Evolutionary conservation across 805 yeast species (phyloP), one percentile per base, ranked within the genome.

Genomic region (Candida silvatica): DNA sequence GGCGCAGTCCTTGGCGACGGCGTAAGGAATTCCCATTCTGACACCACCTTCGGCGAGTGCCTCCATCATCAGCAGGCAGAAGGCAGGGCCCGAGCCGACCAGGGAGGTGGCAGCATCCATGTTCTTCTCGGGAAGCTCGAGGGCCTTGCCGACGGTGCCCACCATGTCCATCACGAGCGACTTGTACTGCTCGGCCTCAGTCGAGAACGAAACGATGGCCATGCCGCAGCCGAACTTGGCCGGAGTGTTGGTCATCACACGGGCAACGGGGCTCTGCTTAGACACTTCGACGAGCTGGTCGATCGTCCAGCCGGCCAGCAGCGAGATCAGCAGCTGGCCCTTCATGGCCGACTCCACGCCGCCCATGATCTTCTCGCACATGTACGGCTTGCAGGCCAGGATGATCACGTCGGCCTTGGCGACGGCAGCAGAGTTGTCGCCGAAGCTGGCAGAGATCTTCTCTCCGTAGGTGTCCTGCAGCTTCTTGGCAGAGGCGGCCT

Each of bases 221-320:
- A 90, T 86, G 34, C 97, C 98, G 47, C 79, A 75, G 17, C 97
- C 95, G 56, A 73, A 84, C 56, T 80, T 79, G 15, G 95, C 94
- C 3, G 99, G 97, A 0, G 98, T 92, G 62, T 90, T 92, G 31
- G 99, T 90, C 95, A 94, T 88, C n/a, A 94, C 94, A 43, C 95
- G 72, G 17, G 94, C 84, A 22, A 90, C 77, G 39, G 67, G 62
- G 15, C 54, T 42, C 11, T 20, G n/a, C n/a, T n/a, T n/a, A n/a
- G n/a, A n/a, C n/a, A n/a, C n/a, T n/a, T n/a, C n/a, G n/a, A n/a
- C n/a, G 46, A 87, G 67, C 53, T 82, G 83, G 15, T 66, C 76
- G 41, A 88, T 77, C 14, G 95, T 84, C 73, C 86, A 82, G 11
- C 99, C 99, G 3, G 98, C 97, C 47, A 87, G 75, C 42, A 92